These are phyloP conservation scores for Glaciozyma antarctica DNA, from an alignment of 768 basidiomycete species.

Conservation along the genomic window DNA sequence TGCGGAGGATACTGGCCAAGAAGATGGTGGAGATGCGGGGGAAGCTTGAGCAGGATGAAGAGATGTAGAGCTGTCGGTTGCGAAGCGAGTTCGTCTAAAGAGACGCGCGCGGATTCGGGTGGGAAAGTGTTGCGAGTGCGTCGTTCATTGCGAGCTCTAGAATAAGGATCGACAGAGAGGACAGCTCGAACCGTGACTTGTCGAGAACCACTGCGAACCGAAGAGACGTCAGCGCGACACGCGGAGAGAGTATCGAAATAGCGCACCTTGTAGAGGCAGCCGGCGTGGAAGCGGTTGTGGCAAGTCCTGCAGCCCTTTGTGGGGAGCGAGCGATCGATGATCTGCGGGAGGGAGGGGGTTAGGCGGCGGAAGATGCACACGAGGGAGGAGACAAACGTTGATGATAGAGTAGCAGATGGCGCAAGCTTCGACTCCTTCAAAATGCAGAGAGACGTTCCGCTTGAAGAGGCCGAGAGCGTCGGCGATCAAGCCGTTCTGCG, in stretches of 20 bases:
- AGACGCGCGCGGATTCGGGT: no score
- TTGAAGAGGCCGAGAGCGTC: conserved; percentile 86
- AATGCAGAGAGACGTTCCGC: conserved; percentile 83
- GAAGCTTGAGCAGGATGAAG: no score
- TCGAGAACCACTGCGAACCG: conserved; percentile 21
- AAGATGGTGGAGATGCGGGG: no score
- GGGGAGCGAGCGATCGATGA: conserved; percentile 72
- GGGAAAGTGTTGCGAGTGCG: no score
- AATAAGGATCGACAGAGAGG: conserved; percentile 27
- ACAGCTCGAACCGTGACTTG: conserved; percentile 17
- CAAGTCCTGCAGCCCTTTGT: conserved; percentile 67
- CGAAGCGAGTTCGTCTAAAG: no score
- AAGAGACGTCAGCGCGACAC: not conserved
- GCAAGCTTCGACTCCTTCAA: conserved; percentile 91
- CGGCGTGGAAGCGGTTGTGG: conserved; percentile 34
- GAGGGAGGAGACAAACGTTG: conserved; percentile 1
- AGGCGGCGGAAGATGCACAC: no score
- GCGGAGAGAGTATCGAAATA: not conserved
- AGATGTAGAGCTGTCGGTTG: no score
- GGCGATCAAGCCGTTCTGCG: conserved; percentile 75
- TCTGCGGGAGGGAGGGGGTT: conserved; percentile 34
- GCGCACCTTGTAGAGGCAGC: conserved; percentile 27
- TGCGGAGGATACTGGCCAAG: no score
- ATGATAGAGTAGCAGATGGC: conserved; percentile 80
- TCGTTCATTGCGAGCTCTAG: conserved; percentile 1